Evolutionary conservation across 2,329 filamentous ascomycete species (phyloP), one percentile per base, ranked within the genome.

Genomic region (Neopestalotiopsis clavispora): DNA sequence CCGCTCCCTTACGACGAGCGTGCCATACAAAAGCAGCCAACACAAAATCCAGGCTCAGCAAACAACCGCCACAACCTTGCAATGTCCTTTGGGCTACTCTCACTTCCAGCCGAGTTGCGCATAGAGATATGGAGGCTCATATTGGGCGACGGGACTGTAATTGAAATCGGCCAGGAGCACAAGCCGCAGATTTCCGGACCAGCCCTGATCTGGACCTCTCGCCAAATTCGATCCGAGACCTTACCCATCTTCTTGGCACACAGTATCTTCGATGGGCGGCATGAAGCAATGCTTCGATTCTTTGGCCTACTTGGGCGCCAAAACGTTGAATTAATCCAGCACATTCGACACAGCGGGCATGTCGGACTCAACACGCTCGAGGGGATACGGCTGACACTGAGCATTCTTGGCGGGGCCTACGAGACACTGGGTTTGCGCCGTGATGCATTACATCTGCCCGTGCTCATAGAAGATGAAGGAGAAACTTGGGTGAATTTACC

Each of bases 101-200:
- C 10, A 63, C 34, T 63, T 28, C 60, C 60, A 20, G 60, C 60
- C 60, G 60, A 63, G 60, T 63, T 63, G 60, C 60, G 60, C 60
- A 30, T 40, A 32, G 60, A 63, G 20, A 42, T 63, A 63, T 63
- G 60, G 60, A 42, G 38, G 1, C 38, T 42, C 17, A 14, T 42
- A 1, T 20, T 63, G 14, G 60, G 60, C 32, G 60, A 32, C 2
- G 60, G 60, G 12, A 63, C n/a, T 14, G 60, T 63, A 14, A 20
- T 63, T 13, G 14, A 40, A 63, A 63, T 63, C 30, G 14, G 32
- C 32, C 60, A 40, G 60, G 30, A 42, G 60, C 60, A 63, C 60
- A 28, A 34, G 60, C 28, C 60, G 5, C 34, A 32, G n/a, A 42
- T 63, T 32, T 32, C 28, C 14, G 60, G 23, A 32, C 60, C 60